Conservation (phyloP, 371 early-diverging fungal species). For the Mortierella sp. region DNA sequence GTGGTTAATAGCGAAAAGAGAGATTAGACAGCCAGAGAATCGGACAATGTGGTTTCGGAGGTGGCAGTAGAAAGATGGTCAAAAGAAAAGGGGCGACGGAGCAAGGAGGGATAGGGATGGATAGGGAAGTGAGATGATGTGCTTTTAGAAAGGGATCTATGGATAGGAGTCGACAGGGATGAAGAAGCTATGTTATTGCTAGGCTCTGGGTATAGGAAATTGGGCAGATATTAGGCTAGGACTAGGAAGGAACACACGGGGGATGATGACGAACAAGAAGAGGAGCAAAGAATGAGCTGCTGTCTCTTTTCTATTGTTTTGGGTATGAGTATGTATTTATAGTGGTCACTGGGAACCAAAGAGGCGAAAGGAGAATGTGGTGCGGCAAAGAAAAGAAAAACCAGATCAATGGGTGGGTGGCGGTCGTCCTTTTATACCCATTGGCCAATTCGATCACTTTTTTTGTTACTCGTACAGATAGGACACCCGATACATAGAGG, state of each 20-base stretch:
- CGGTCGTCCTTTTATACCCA: neutral
- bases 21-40: no score
- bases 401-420: neutral
- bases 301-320: neutral
- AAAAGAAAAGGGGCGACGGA: no score
- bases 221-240: neutral
- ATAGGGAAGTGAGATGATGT: neutral
- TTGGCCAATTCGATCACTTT: neutral
- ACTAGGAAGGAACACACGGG: neutral
- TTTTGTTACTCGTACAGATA: neutral
- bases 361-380: no score
- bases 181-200: neutral
- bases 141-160: no score
- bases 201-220: neutral
- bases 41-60: no score
- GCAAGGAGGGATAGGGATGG: neutral
- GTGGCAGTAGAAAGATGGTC: no score
- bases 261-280: neutral
- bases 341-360: conserved; percentile 1
- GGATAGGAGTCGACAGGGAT: neutral
- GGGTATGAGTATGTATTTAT: neutral
- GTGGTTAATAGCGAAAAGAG: no score
- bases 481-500: neutral
- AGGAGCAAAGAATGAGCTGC: neutral
- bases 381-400: neutral